Base-by-base conservation (phyloP, 2,329 filamentous ascomycete genomes). In the Hymenoscyphus fructigenus region DNA sequence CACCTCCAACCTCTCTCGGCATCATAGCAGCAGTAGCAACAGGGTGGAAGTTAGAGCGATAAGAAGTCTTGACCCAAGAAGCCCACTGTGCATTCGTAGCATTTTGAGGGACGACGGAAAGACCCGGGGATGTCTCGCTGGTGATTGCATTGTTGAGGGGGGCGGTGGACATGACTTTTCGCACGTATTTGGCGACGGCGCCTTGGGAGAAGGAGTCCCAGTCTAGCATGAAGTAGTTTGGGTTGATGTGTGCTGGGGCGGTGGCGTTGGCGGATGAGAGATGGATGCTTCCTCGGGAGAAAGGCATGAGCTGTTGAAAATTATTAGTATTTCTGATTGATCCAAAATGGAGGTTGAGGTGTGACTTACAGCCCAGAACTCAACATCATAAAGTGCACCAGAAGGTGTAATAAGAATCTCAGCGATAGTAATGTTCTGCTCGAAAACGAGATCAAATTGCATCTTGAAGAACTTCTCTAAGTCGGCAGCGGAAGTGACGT, bases 361-460 rank as follows among this genome's bases (percentile, higher is more conserved):
- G n/a, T 44, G 17, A n/a, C 41, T 44, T 44, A 44, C 41, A 7
- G 69, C 66, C 76, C 77, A 81, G 64, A 75, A 76, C 10, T 77
- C 71, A 0, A 80, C 77, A n/a, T 74, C 72, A 17, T 80, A 71
- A 2, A 76, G 69, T 1, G 72, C 70, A 1, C 69, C 73, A 1
- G 68, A 68, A 2, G 68, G 65, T 0, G 77, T 75, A 0, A 75
- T 72, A 56, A 85, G 23, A 77, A 75, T 44, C 58, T 60, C 58
- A 14, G 55, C 34, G 47, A 53, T 17, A 5, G 28, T 65, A 29
- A 59, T 65, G 20, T 75, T 72, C n/a, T 26, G 14, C 36, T 44
- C 38, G 71, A 84, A 84, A 17, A 85, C 77, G 15, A 84, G 73
- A 62, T 82, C 78, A 65, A 83, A 76, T 71, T 85, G 81, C 4